Conservation (phyloP, 768 basidiomycete genomes). For the Tricholoma matsutake region DNA sequence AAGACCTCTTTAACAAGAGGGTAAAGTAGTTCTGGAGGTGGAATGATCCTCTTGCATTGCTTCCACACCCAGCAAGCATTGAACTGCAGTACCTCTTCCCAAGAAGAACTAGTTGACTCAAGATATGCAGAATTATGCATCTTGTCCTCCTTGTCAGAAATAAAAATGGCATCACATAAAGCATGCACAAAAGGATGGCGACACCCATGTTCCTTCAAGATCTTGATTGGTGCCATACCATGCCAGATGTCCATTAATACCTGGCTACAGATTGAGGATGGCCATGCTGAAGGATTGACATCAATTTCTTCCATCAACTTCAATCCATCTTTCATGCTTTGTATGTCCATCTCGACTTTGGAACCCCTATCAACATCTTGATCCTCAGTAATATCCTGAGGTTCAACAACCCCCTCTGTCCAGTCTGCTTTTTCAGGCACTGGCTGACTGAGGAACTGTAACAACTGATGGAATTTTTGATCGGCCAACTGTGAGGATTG, state of each 20-base stretch:
- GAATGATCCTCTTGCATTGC: constrained; percentile 25
- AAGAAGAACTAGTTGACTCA: no score
- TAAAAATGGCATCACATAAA: constrained; percentile 24
- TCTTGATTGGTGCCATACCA: background rate
- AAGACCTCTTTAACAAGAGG: no score
- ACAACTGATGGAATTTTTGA: background rate
- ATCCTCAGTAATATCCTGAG: background rate
- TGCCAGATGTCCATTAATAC: background rate
- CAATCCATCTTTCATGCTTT: no score
- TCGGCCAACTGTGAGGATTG: background rate
- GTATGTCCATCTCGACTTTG: background rate
- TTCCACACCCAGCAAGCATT: constrained; percentile 16
- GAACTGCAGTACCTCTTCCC: no score
- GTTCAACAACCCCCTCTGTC: background rate
- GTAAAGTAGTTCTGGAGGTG: constrained; percentile 2
- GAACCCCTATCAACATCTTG: constrained; percentile 13
- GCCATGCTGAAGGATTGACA: background rate
- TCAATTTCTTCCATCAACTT: background rate
- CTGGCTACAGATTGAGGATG: background rate
- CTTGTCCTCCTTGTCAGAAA: constrained; percentile 21
- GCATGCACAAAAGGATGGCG: constrained; percentile 15
- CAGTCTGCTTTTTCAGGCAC: background rate
- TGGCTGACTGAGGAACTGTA: background rate
- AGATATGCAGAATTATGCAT: background rate
- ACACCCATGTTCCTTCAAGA: background rate